Percentiles rank a stretch among this genome's conserved stretches.
phyloP scores from a whole-genome alignment of 305 asterid genomes.

The Fraxinus platypoda region DNA sequence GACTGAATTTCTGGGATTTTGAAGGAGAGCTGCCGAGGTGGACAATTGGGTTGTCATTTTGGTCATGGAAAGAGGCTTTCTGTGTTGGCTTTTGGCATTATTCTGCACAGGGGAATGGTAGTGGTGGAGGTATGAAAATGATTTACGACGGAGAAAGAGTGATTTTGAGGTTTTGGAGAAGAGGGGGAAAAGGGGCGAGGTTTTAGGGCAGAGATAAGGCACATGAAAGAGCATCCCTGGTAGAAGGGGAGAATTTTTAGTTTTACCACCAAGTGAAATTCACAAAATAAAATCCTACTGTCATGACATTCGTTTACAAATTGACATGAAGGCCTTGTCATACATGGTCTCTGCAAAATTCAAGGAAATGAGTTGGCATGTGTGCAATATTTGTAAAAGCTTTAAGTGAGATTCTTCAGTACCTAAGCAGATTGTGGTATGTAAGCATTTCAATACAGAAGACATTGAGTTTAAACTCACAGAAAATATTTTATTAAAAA shows the following conservation, averaged over 20 bases:
- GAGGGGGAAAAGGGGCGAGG: conserved; percentile 37
- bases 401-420: background rate
- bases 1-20: conserved; percentile 22
- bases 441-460: background rate
- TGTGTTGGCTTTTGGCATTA: conserved; percentile 26
- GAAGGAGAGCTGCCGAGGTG: conserved; percentile 44
- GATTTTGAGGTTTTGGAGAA: conserved; percentile 34
- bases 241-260: conserved; percentile 2
- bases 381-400: background rate
- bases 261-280: conserved; percentile 1
- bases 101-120: conserved; percentile 18
- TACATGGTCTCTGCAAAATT: background rate
- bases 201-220: conserved; percentile 38
- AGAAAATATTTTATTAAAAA: background rate
- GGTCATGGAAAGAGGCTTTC: conserved; percentile 32
- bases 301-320: background rate
- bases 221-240: conserved; percentile 39
- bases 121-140: conserved; percentile 23
- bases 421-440: background rate
- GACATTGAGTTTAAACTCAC: background rate
- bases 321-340: background rate
- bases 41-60: conserved; percentile 37
- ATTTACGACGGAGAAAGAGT: conserved; percentile 24
- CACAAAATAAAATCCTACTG: background rate
- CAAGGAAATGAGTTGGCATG: background rate